Base-by-base conservation (phyloP, 73 alveolate genomes). In the Urostyla sp. region DNA sequence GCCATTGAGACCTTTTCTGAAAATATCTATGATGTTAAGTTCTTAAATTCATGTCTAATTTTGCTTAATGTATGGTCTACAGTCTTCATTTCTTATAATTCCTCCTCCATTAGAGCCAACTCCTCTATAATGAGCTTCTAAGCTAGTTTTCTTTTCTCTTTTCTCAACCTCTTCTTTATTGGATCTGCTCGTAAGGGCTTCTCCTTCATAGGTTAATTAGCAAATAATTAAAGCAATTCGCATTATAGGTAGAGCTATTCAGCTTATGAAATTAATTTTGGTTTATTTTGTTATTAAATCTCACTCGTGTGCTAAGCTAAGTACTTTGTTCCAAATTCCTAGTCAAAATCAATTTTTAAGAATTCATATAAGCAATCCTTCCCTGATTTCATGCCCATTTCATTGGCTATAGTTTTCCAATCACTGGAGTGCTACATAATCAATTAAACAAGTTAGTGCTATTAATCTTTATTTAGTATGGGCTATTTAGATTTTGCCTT, bases 71-170 rank as follows among this genome's bases (percentile, higher is more conserved):
- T 48, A 30, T 45, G 44, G 23, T 40, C 74, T 50, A 45, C 76
- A 10, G 66, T 82, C 51, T 46, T 76, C 88, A 74, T 48, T 82
- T 74, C 81, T 59, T 53, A 18, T 18, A 82, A 66, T 72, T 72
- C 87, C 75, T 78, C 90, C 79, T 60, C 69, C 59, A 60, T 73
- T 34, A 45, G 45, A 10, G 8, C 20, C 48, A 53, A 46, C 67
- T 78, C 72, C 34, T 44, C 20, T 1, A 69, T 69, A 43, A 48
- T 48, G 13, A 69, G 40, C 72, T 69, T 69, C 28, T 69, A 26
- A 24, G 83, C 67, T 1, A 69, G 52, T 36, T 69, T 69, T 30
- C 72, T 69, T 45, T 69, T 69, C 38, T 69, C 83, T 23, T 46
- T 69, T 2, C 4, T 55, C 8, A 69, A 40, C 30, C 72, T 69